phyloP scores from a whole-genome alignment of 2,329 filamentous ascomycete species.

The Colletotrichum endophyticum region DNA sequence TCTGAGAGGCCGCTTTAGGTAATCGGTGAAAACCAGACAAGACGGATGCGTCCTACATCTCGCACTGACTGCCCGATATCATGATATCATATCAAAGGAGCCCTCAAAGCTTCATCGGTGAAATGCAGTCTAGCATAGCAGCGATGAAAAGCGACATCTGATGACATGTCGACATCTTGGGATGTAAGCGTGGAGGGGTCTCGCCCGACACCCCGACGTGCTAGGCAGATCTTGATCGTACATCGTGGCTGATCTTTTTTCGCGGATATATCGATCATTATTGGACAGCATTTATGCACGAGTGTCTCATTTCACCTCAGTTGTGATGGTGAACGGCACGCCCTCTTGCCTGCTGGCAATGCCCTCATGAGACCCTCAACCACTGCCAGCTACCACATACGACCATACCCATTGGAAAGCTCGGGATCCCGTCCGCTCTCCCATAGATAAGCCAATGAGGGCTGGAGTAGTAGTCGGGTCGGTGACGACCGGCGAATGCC shows the following conservation, averaged over 20 bases:
- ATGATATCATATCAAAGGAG: neutral
- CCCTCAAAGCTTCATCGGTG: fast-evolving
- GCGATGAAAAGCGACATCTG: neutral
- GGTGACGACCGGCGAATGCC: neutral
- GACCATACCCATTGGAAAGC: constrained; percentile 4
- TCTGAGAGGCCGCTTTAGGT: neutral
- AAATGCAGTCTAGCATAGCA: neutral
- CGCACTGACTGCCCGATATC: neutral
- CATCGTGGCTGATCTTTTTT: too few species aligned
- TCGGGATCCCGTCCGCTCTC: constrained; percentile 3
- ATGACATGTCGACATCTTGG: neutral
- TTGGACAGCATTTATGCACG: too few species aligned
- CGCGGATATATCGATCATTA: too few species aligned
- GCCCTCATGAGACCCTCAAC: neutral
- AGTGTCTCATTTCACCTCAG: neutral
- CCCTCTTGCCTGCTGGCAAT: neutral
- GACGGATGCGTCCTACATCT: neutral
- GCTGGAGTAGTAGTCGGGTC: neutral
- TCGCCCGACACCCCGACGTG: neutral
- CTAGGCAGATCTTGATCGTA: neutral
- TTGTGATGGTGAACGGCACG: neutral
- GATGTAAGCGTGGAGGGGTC: neutral
- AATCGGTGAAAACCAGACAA: neutral
- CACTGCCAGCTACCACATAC: neutral
- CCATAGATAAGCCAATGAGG: neutral